phyloP scores from a whole-genome alignment of 2,329 filamentous ascomycete species.

The Claviceps cyperi region DNA sequence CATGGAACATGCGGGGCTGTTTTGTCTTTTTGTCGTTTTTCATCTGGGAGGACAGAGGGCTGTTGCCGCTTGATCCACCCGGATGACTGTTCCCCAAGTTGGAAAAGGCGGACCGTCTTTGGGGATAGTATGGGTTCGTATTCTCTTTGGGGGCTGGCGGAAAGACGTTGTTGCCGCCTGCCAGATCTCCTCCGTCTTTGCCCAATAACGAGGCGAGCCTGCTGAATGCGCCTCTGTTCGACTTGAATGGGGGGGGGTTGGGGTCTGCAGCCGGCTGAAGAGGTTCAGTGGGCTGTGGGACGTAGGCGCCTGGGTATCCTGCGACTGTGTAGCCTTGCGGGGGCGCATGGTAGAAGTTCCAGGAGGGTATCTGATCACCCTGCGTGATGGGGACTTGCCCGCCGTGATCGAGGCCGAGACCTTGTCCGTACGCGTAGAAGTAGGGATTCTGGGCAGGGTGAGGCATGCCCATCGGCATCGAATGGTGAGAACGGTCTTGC shows the following conservation, averaged over 20 bases:
- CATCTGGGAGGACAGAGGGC: neutral
- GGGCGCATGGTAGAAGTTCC: constrained; percentile 11
- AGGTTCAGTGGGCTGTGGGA: neutral
- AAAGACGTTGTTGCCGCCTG: constrained; percentile 17
- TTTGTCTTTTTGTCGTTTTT: constrained; percentile 3
- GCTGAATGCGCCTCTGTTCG: constrained; percentile 8
- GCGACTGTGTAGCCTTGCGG: constrained; percentile 7
- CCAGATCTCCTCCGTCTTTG: constrained; percentile 12
- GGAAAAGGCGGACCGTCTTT: constrained; percentile 11
- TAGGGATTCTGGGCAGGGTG: constrained; percentile 30
- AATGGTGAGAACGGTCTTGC: constrained; percentile 14
- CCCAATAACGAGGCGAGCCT: constrained; percentile 6
- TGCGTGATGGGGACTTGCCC: constrained; percentile 18
- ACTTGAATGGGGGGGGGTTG: neutral
- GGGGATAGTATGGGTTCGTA: constrained; percentile 17
- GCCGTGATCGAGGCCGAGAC: constrained; percentile 6
- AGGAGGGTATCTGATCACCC: constrained; percentile 12
- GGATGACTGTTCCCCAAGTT: constrained; percentile 7
- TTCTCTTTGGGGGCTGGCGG: constrained; percentile 8
- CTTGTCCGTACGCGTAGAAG: constrained; percentile 23
- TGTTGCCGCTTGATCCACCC: neutral
- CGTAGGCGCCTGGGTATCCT: constrained; percentile 6
- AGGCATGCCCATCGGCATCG: constrained; percentile 27
- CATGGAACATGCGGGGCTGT: neutral
- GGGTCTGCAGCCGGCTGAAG: neutral